Evolutionary conservation across 208 protist species (phyloP), one percentile per base, ranked within the genome.

Genomic region (Acanthamoeba sp.): DNA sequence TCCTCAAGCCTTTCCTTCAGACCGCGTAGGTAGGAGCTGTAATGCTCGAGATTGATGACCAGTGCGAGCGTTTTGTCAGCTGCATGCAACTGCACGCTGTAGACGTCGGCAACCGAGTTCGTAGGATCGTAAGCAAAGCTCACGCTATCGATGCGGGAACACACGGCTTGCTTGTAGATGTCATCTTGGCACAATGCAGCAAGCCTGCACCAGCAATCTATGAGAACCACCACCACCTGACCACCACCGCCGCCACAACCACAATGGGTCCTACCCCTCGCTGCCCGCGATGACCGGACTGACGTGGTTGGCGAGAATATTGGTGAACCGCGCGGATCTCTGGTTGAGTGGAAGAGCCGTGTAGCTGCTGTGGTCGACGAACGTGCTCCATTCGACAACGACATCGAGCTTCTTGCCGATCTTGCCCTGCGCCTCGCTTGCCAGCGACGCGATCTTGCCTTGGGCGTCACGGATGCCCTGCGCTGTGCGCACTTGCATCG

Each of bases 121-220:
- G 66, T 1, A 14, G 66, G 66, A 38, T 78, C 66, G 66, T 78
- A 78, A 10, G 32, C 36, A 14, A 78, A 42, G 29, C 16, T 9
- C 0, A 78, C 66, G 34, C 36, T 6, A 29, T 78, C 66, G 32
- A 78, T 40, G 18, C 66, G 29, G 34, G 1, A 27, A 5, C 36
- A 10, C 66, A 78, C 66, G 14, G 66, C 66, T 9, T 40, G 29
- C 66, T 78, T 78, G 66, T 24, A 78, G 66, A 78, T 78, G 14
- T 78, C 66, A 20, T 78, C 66, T 10, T 12, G 12, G 66, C 66
- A 78, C 24, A 40, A 10, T 22, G 24, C n/a, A 22, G 10, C 18
- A 34, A 34, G 34, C 29, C n/a, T 29, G 34, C 18, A 22, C 16
- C 36, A 76, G 27, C 6, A n/a, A 18, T 42, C 18, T 14, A 29